These are phyloP conservation scores for Cercospora canescens DNA, from an alignment of 2,329 filamentous ascomycete species.

Conservation along the genomic window DNA sequence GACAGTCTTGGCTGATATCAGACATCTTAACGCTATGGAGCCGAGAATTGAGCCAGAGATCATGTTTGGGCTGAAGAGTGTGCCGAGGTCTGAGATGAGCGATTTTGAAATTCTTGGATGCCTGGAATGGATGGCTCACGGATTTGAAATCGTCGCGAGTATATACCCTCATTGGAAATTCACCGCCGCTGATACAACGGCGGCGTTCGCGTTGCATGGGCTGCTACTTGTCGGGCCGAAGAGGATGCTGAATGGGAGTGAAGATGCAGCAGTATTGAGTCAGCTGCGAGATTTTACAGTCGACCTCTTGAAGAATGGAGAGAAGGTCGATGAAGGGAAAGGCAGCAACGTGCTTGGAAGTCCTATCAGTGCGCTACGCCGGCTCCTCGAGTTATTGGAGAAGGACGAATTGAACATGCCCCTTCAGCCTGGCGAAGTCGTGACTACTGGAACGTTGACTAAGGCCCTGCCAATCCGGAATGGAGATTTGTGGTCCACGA, in stretches of 20 bases:
- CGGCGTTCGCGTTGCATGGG: constrained; percentile 25
- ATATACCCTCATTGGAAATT: constrained; percentile 28
- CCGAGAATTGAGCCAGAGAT: constrained; percentile 27
- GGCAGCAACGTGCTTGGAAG: constrained; percentile 25
- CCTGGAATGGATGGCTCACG: constrained; percentile 25
- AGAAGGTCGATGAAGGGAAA: constrained; percentile 18
- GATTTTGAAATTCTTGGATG: constrained; percentile 23
- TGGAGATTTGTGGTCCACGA: constrained; percentile 24
- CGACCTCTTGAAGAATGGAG: constrained; percentile 17
- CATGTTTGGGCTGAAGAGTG: constrained; percentile 20
- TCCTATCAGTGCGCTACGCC: constrained; percentile 23
- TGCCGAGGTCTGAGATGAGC: constrained; percentile 17
- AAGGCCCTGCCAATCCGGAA: constrained; percentile 22
- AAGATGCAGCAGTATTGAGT: constrained; percentile 16
- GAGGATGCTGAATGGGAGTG: constrained; percentile 5
- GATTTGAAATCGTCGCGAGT: constrained; percentile 23
- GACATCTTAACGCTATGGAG: constrained; percentile 23
- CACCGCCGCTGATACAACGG: constrained; percentile 25
- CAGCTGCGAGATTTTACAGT: constrained; percentile 23
- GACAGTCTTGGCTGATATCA: constrained; percentile 21
- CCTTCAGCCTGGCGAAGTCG: constrained; percentile 19
- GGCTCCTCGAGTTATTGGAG: constrained; percentile 21
- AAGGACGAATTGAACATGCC: constrained; percentile 25
- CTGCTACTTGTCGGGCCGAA: constrained; percentile 23
- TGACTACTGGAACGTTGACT: constrained; percentile 27